Conservation (phyloP, 192 early-diverging fungal genomes). For the Backusella sp. region DNA sequence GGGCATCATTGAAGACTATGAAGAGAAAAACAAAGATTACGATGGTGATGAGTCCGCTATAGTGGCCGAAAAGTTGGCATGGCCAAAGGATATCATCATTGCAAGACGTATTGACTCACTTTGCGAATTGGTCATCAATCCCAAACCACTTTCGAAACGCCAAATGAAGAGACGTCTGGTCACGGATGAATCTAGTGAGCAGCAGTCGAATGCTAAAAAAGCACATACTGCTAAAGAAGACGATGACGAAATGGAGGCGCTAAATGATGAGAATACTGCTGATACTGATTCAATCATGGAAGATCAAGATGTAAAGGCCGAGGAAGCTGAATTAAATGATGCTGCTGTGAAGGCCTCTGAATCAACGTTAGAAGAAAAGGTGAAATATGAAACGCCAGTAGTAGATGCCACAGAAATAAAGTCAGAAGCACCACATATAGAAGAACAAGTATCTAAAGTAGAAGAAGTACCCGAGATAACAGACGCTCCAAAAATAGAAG, state of each 20-base stretch:
- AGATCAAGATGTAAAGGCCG: background rate
- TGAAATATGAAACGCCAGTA: background rate
- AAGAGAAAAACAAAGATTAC: constrained; percentile 9
- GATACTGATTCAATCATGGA: background rate
- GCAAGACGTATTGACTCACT: constrained; percentile 50
- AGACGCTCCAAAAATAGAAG: background rate
- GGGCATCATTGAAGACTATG: constrained; percentile 22
- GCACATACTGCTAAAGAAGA: background rate
- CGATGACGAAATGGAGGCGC: background rate
- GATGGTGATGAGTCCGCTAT: constrained; percentile 15
- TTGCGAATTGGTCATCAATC: constrained; percentile 48
- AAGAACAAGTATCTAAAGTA: background rate
- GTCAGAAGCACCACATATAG: background rate
- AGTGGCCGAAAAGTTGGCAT: constrained; percentile 45
- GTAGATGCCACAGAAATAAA: background rate
- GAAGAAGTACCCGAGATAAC: background rate
- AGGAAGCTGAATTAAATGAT: background rate
- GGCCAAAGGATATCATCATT: constrained; percentile 54
- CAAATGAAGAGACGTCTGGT: constrained; percentile 7
- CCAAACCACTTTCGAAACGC: constrained; percentile 46
- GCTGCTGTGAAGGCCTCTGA: background rate
- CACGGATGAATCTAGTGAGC: background rate
- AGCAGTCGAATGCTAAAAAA: background rate
- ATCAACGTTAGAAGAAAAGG: background rate
- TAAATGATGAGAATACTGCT: background rate